These are phyloP conservation scores for Evansstolkia leycettana DNA, from an alignment of 495 filamentous ascomycete species.

Conservation along the genomic window DNA sequence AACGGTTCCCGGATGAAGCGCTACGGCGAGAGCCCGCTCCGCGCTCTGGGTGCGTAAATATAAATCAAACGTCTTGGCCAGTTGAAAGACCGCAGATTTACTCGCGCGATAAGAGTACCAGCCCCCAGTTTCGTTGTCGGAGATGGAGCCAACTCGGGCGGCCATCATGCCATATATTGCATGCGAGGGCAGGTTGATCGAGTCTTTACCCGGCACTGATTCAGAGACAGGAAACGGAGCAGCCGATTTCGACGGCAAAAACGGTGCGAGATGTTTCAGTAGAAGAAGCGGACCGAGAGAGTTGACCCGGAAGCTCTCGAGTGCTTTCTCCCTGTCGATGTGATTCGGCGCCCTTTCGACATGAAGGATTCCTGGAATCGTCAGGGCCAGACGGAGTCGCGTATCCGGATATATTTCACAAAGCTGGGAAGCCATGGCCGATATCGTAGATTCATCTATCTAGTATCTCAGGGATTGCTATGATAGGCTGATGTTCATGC, in stretches of 20 bases:
- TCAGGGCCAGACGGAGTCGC: slow-evolving; percentile 57
- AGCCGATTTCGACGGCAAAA: slow-evolving; percentile 45
- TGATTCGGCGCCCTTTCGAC: slow-evolving; percentile 61
- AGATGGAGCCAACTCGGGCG: slow-evolving; percentile 62
- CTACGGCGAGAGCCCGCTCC: slow-evolving; percentile 49
- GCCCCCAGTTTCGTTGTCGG: slow-evolving; percentile 57
- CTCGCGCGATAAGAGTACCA: slow-evolving; percentile 67
- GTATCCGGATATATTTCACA: slow-evolving; percentile 34
- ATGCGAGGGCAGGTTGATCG: no score
- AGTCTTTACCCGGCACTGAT: slow-evolving; percentile 17
- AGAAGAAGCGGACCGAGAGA: slow-evolving; percentile 61
- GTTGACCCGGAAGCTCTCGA: slow-evolving; percentile 56
- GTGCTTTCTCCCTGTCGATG: slow-evolving; percentile 42
- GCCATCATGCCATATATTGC: slow-evolving; percentile 60
- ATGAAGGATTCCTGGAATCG: slow-evolving; percentile 59
- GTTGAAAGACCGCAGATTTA: slow-evolving; percentile 59
- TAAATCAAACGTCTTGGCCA: slow-evolving; percentile 64
- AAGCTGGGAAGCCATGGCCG: slow-evolving; percentile 21
- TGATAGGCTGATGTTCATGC: background rate
- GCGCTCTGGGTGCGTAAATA: slow-evolving; percentile 41
- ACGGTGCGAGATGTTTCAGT: slow-evolving; percentile 57
- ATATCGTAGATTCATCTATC: slow-evolving; percentile 29
- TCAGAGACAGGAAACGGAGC: slow-evolving; percentile 10
- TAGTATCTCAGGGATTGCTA: slow-evolving; percentile 5
- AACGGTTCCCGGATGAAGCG: slow-evolving; percentile 77